Evolutionary conservation across 2,329 filamentous ascomycete species (phyloP).

Genomic region (Cadophora sp.): DNA sequence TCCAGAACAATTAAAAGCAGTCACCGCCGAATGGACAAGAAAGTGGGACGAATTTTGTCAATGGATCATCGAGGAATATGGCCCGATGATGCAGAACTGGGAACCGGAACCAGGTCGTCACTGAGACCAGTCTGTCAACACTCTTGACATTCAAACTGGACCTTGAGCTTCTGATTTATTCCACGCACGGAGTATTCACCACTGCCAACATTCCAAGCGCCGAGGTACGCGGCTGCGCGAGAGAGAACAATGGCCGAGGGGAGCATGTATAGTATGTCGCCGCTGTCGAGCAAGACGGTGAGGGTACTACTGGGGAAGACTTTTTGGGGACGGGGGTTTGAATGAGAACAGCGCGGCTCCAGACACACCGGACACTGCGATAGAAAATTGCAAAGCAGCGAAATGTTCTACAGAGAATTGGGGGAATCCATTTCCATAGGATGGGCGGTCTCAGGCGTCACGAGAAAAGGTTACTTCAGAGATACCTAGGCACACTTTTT

Average conservation of each 20-base stretch:
- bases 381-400: neutral
- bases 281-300: neutral
- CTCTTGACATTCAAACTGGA: neutral
- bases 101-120: conserved; percentile 29
- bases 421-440: neutral
- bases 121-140: conserved; percentile 21
- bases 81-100: conserved; percentile 27
- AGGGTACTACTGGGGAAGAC: neutral
- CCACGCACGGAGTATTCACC: neutral
- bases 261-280: neutral
- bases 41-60: conserved; percentile 66
- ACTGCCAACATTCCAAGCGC: neutral
- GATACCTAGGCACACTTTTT: conserved; percentile 1
- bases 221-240: neutral
- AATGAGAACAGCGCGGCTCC: neutral
- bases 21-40: conserved; percentile 54
- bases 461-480: neutral
- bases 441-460: neutral
- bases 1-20: conserved; percentile 49
- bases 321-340: neutral
- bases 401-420: neutral
- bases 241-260: too few relatives aligned
- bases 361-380: neutral
- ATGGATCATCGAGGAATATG: conserved; percentile 55
- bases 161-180: neutral